Evolutionary conservation across 768 basidiomycete species (phyloP), one percentile per base, ranked within the genome.

Genomic region (Amanita fuliginea): DNA sequence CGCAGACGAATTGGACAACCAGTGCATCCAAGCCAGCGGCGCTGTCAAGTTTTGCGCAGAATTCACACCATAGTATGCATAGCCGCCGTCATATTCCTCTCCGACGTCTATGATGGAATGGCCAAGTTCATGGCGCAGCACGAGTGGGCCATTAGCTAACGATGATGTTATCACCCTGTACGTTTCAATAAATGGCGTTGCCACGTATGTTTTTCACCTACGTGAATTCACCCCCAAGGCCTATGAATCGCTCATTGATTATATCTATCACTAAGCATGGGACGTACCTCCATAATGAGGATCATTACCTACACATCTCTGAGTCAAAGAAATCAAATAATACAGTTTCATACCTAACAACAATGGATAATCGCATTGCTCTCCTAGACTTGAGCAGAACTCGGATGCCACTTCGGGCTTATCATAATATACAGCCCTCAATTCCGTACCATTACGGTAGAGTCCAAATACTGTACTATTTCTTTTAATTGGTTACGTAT

Each of bases 11-110:
- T 66, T 51, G 13, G 76, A 69, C 45, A 88, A 68, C 87, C 87
- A 90, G 53, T 86, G 81, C 0, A 68, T 61, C 87, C 87, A 90
- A 6, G 81, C 73, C 24, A 84, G 57, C 28, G 69, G 62, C 22
- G 66, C 47, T 8, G 63, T 61, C 28, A 64, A 56, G 53, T 78
- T 61, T 40, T 73, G 64, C 22, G 71, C 70, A 3, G 83, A 75
- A 57, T 90, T 86, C 32, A 73, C 70, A 13, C 86, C 86, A 56
- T 73, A 85, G 61, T 89, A 90, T 3, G 70, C 80, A 53, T 63
- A 78, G 3, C 84, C 86, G 10, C 86, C 86, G 54, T 89, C 87
- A 58, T 90, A 88, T 64, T 88, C 86, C 64, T 89, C 87, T 3
- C 87, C 87, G 16, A 86, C 80, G 6, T 77, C 67, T 55, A 88